A percentile compares a stretch with the other conserved stretches of the same genome.
Conservation (phyloP, 1,284 basidiomycete genomes). For the Trametes hirsuta region DNA sequence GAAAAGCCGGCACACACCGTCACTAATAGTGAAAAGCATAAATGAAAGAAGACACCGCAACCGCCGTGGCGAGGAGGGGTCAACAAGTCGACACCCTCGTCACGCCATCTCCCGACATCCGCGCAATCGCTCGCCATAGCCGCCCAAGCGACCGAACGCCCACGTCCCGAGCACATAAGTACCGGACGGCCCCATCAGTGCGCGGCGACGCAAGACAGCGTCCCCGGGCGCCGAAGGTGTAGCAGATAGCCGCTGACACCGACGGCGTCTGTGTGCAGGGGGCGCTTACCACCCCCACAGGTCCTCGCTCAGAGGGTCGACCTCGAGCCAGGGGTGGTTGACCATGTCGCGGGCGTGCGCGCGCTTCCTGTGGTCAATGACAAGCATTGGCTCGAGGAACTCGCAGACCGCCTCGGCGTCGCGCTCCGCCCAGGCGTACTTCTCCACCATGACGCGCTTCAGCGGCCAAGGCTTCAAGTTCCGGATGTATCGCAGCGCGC, state of each 20-base stretch:
- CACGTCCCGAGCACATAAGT: conserved; percentile 3
- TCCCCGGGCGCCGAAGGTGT: not conserved
- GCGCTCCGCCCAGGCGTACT: conserved; percentile 70
- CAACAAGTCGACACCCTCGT: conserved; percentile 2
- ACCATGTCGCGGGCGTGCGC: conserved; percentile 75
- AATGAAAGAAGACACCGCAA: not conserved
- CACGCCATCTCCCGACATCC: conserved; percentile 24
- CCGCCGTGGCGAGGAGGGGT: not conserved
- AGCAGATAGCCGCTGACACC: not conserved
- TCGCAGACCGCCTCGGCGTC: conserved; percentile 65
- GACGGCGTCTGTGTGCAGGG: not conserved
- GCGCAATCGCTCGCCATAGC: conserved; percentile 21
- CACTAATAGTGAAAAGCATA: not conserved
- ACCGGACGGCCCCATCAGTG: not conserved
- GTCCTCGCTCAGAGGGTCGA: conserved; percentile 35
- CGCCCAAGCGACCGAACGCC: conserved; percentile 1
- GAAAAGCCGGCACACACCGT: conserved; percentile 15
- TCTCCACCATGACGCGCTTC: conserved; percentile 81
- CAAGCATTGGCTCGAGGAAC: conserved; percentile 84
- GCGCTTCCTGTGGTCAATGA: conserved; percentile 70
- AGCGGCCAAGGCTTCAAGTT: conserved; percentile 86
- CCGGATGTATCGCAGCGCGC: conserved; percentile 75
- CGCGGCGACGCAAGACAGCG: not conserved
- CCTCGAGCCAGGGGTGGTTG: conserved; percentile 73
- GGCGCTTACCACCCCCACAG: conserved; percentile 27